Percentiles rank a stretch among this genome's conserved stretches.
phyloP scores from a whole-genome alignment of 345 rosid genomes.

The Jatropha curcas region DNA sequence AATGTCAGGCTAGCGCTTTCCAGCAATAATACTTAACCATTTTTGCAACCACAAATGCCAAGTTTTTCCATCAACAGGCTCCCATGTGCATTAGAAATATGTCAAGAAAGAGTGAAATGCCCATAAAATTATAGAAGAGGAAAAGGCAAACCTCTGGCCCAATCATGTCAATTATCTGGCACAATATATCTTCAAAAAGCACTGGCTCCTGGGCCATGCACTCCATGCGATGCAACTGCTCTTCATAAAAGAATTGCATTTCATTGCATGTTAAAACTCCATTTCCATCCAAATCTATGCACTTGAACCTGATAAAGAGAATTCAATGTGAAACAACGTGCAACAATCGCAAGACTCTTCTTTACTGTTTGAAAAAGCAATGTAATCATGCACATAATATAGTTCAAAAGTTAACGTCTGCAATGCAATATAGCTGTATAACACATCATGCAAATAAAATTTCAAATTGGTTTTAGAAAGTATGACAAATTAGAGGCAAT shows the following conservation, averaged over 20 bases:
- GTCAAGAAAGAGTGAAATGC: neutral
- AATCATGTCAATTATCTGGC: slow-evolving; percentile 95
- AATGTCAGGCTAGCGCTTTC: neutral
- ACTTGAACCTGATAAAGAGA: slow-evolving; percentile 70
- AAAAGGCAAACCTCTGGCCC: slow-evolving; percentile 67
- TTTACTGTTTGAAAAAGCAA: neutral
- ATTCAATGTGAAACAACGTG: slow-evolving; percentile 16
- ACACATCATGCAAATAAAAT: neutral
- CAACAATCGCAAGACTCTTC: neutral
- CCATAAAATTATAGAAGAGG: slow-evolving; percentile 10
- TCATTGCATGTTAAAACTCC: slow-evolving; percentile 82
- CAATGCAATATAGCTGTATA: neutral
- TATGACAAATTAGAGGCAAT: neutral
- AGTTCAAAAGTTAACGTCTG: neutral
- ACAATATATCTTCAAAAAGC: slow-evolving; percentile 87
- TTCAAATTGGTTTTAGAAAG: neutral
- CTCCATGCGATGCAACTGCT: slow-evolving; percentile 97
- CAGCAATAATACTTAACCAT: neutral
- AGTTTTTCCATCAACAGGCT: neutral
- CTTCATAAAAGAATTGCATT: slow-evolving; percentile 92
- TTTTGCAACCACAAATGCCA: neutral
- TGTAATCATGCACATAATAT: neutral
- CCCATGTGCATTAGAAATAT: neutral
- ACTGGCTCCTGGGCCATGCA: slow-evolving; percentile 99
- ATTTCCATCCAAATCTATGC: slow-evolving; percentile 95